A percentile compares a stretch with the other conserved stretches of the same genome.
These are phyloP conservation scores for Beauveria medogensis DNA, from an alignment of 2,329 filamentous ascomycete species.

Conservation along the genomic window DNA sequence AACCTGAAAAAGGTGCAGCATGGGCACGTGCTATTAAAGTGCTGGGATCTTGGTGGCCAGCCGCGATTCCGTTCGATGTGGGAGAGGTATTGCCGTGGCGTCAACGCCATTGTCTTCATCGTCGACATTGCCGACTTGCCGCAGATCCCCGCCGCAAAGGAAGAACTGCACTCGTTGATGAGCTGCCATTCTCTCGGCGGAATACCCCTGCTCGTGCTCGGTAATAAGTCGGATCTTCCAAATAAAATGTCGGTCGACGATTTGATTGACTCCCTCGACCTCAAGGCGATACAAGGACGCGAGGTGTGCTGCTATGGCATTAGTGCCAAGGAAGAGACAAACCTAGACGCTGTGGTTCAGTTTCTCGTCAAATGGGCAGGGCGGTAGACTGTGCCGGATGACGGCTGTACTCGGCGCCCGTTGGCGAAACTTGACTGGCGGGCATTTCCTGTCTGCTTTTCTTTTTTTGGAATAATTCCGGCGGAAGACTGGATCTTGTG, in stretches of 20 bases:
- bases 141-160: constrained; percentile 74
- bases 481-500: constrained; percentile 1
- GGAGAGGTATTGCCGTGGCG: constrained; percentile 96
- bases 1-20: constrained; percentile 98
- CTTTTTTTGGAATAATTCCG: constrained; percentile 4
- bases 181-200: constrained; percentile 75
- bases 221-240: constrained; percentile 95
- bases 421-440: not conserved
- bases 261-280: constrained; percentile 83
- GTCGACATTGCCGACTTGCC: constrained; percentile 87
- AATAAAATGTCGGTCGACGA: constrained; percentile 89
- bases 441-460: constrained; percentile 2
- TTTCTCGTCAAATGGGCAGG: constrained; percentile 90
- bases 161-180: constrained; percentile 86
- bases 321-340: constrained; percentile 97
- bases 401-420: constrained; percentile 4
- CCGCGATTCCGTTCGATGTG: constrained; percentile 97
- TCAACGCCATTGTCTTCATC: constrained; percentile 97
- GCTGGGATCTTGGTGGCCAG: constrained; percentile 97
- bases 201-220: constrained; percentile 87
- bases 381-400: constrained; percentile 36
- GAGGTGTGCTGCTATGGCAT: constrained; percentile 99
- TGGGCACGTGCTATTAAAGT: constrained; percentile 96
- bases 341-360: constrained; percentile 91
- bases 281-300: constrained; percentile 81